These are phyloP conservation scores for Hordeum marinum DNA, from an alignment of 176 grass and related monocot species.

Conservation along the genomic window DNA sequence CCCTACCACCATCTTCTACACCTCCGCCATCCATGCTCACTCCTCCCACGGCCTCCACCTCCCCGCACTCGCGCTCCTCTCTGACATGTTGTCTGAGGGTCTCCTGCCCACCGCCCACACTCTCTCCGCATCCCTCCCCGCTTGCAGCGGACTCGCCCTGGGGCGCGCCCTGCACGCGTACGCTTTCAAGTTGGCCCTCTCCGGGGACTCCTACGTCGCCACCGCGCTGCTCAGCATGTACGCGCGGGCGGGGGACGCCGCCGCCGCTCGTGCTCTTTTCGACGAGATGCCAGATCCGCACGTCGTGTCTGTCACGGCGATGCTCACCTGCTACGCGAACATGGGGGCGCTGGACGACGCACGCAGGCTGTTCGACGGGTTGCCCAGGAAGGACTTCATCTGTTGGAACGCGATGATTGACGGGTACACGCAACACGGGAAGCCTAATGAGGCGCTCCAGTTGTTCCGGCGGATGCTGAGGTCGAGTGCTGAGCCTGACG, in stretches of 20 bases:
- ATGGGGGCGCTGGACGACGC: slow-evolving; percentile 55
- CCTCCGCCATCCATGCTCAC: slow-evolving; percentile 72
- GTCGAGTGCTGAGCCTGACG: slow-evolving; percentile 41
- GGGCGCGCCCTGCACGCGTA: slow-evolving; percentile 73
- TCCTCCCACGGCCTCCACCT: slow-evolving; percentile 49
- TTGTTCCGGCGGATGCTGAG: slow-evolving; percentile 79
- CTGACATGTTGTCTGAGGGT: slow-evolving; percentile 55
- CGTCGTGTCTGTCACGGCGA: slow-evolving; percentile 76
- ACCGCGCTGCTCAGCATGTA: slow-evolving; percentile 92
- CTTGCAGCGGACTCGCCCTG: slow-evolving; percentile 37
- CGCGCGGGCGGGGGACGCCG: slow-evolving; percentile 58
- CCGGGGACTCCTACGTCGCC: slow-evolving; percentile 57
- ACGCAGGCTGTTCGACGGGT: slow-evolving; percentile 57
- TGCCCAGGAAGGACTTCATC: slow-evolving; percentile 51
- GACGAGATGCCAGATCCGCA: slow-evolving; percentile 55
- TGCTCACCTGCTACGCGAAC: slow-evolving; percentile 83
- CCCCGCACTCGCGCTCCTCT: slow-evolving; percentile 62
- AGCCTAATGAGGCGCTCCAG: slow-evolving; percentile 45
- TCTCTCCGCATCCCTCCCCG: slow-evolving; percentile 63
- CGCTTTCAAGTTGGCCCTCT: slow-evolving; percentile 63
- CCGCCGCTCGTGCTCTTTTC: slow-evolving; percentile 69
- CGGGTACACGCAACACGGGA: slow-evolving; percentile 74
- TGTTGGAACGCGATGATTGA: slow-evolving; percentile 99
- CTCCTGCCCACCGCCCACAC: slow-evolving; percentile 64
- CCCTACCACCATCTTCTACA: slow-evolving; percentile 71